A percentile compares a stretch with the other conserved stretches of the same genome.
Conservation (phyloP, 148 eudicot species). For the Chenopodium quinoa region DNA sequence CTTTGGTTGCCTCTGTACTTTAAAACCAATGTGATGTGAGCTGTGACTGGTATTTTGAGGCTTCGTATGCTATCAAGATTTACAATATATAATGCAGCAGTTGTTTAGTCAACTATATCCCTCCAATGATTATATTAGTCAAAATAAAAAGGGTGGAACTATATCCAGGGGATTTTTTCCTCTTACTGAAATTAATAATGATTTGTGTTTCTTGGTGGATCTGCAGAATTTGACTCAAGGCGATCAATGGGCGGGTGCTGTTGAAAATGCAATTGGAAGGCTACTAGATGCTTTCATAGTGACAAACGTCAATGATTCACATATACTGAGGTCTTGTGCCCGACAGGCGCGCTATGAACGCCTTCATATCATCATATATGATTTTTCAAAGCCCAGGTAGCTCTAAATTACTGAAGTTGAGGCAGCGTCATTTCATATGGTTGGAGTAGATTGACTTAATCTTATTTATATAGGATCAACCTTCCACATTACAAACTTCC, state of each 20-base stretch:
- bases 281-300: constrained; percentile 86
- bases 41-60: neutral
- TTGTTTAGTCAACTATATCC: neutral
- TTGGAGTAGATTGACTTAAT: constrained; percentile 2
- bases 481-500: constrained; percentile 76
- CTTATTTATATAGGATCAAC: constrained; percentile 50
- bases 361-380: constrained; percentile 74
- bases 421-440: neutral
- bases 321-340: constrained; percentile 67
- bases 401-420: neutral
- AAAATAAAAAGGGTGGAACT: neutral
- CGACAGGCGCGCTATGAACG: constrained; percentile 60
- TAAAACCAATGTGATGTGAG: neutral
- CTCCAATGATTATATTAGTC: too few relatives aligned
- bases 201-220: neutral
- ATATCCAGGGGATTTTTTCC: neutral
- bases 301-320: constrained; percentile 75
- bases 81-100: neutral
- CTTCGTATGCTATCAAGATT: neutral
- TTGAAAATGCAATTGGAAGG: constrained; percentile 82
- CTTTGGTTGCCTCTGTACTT: neutral
- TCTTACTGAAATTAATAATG: neutral
- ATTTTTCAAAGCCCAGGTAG: constrained; percentile 75
- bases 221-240: constrained; percentile 71
- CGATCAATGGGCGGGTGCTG: constrained; percentile 74